phyloP scores from a whole-genome alignment of 2,329 filamentous ascomycete species.

The Neocatenulostroma microsporum region DNA sequence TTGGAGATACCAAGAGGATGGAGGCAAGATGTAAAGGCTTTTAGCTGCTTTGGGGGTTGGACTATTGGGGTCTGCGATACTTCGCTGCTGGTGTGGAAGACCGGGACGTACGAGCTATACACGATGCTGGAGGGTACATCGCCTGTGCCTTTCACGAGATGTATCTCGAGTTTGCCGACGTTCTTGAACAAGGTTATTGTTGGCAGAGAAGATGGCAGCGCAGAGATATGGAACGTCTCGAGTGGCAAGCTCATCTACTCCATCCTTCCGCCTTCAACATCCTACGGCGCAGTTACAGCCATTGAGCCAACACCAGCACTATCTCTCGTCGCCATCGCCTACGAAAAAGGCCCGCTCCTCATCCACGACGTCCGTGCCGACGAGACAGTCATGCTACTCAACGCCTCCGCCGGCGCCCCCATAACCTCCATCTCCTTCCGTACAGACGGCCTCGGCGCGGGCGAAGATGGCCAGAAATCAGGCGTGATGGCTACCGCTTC shows the following conservation, averaged over 20 bases:
- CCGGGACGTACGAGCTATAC: constrained; percentile 75
- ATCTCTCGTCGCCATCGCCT: constrained; percentile 80
- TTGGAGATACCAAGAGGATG: constrained; percentile 60
- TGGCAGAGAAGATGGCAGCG: constrained; percentile 75
- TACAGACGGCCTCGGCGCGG: constrained; percentile 79
- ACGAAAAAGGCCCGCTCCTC: constrained; percentile 67
- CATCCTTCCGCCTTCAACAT: constrained; percentile 64
- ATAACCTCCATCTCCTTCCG: constrained; percentile 84
- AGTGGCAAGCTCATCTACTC: constrained; percentile 88
- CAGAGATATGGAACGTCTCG: constrained; percentile 97
- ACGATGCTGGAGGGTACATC: constrained; percentile 63
- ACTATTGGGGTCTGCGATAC: constrained; percentile 70
- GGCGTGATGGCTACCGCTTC: constrained; percentile 94
- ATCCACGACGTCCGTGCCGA: constrained; percentile 79
- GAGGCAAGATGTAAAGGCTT: constrained; percentile 63
- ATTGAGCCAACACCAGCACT: constrained; percentile 77
- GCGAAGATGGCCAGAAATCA: constrained; percentile 72
- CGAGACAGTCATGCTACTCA: constrained; percentile 55
- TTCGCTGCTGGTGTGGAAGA: constrained; percentile 84
- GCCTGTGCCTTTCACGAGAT: constrained; percentile 60
- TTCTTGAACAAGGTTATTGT: constrained; percentile 94
- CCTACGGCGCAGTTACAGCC: constrained; percentile 75
- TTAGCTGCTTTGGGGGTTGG: constrained; percentile 85
- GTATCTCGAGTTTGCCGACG: constrained; percentile 82
- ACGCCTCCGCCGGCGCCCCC: constrained; percentile 51